phyloP scores from a whole-genome alignment of 805 yeast genomes.

The Candida broadrunensis region DNA sequence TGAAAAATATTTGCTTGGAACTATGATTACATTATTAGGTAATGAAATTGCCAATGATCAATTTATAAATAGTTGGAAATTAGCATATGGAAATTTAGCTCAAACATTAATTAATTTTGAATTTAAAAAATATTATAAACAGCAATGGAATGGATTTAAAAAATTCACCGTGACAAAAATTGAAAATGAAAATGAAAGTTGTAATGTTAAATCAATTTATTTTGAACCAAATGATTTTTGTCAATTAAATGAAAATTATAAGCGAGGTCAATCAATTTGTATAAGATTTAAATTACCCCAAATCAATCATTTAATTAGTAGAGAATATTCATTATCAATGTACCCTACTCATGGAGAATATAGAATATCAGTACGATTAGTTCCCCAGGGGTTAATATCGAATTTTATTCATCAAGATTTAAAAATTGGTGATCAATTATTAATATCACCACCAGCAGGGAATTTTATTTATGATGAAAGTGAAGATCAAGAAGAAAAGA shows the following conservation, averaged over 20 bases:
- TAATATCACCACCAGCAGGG: slow-evolving; percentile 61
- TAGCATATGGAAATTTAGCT: slow-evolving; percentile 65
- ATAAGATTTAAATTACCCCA: slow-evolving; percentile 30
- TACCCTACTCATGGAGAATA: slow-evolving; percentile 32
- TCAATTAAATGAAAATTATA: slow-evolving; percentile 14
- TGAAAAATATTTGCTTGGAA: slow-evolving; percentile 52
- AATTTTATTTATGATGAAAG: slow-evolving; percentile 37
- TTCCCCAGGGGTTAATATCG: slow-evolving; percentile 50
- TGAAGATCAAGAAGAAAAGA: slow-evolving; percentile 14
- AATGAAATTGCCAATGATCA: slow-evolving; percentile 54
- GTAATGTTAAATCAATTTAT: slow-evolving; percentile 48
- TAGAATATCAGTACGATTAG: slow-evolving; percentile 56
- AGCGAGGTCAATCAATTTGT: slow-evolving; percentile 48
- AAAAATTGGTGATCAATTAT: slow-evolving; percentile 45
- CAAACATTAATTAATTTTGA: slow-evolving; percentile 58
- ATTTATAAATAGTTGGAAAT: slow-evolving; percentile 61
- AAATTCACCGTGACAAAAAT: slow-evolving; percentile 44
- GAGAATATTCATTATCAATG: slow-evolving; percentile 61
- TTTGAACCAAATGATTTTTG: slow-evolving; percentile 47
- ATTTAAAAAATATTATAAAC: slow-evolving; percentile 38
- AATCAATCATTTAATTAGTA: slow-evolving; percentile 41
- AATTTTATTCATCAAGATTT: slow-evolving; percentile 46
- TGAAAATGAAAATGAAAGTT: slow-evolving; percentile 35
- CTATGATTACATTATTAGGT: slow-evolving; percentile 56
- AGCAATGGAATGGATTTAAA: slow-evolving; percentile 57